Conservation (phyloP, 192 early-diverging fungal genomes). For the Coemansia sp. region DNA sequence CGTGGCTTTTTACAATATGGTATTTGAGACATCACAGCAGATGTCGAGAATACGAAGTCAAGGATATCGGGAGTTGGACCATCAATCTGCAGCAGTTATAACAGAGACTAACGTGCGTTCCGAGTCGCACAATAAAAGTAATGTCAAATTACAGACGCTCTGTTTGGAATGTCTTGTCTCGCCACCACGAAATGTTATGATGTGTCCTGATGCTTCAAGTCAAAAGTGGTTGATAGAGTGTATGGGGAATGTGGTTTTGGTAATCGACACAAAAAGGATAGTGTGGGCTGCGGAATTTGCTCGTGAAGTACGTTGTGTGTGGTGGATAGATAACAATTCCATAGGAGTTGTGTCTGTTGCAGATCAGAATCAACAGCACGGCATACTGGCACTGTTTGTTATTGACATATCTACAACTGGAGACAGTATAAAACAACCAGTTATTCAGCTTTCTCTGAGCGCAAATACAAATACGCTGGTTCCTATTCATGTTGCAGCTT, state of each 20-base stretch:
- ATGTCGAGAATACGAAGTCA: not conserved
- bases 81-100: not conserved
- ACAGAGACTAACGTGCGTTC: conserved; percentile 2
- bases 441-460: not conserved
- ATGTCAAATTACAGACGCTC: not conserved
- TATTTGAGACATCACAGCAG: conserved; percentile 15
- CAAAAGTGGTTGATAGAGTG: conserved; percentile 13
- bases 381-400: conserved; percentile 14
- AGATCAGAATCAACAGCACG: not conserved
- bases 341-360: conserved; percentile 17
- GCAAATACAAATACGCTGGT: not conserved
- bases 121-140: not conserved
- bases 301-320: conserved; percentile 17
- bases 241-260: not conserved
- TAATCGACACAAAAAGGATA: not conserved
- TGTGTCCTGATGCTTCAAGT: not conserved
- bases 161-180: conserved; percentile 2
- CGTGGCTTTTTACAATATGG: conserved; percentile 37
- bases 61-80: conserved; percentile 1
- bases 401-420: conserved; percentile 2
- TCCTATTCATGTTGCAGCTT: conserved; percentile 4
- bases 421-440: not conserved
- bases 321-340: conserved; percentile 22
- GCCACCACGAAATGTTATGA: conserved; percentile 2
- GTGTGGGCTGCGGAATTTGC: conserved; percentile 11